Percentiles rank a stretch among this genome's conserved stretches.
phyloP scores from a whole-genome alignment of 2,329 filamentous ascomycete genomes.

The Hymenoscyphus scutula region DNA sequence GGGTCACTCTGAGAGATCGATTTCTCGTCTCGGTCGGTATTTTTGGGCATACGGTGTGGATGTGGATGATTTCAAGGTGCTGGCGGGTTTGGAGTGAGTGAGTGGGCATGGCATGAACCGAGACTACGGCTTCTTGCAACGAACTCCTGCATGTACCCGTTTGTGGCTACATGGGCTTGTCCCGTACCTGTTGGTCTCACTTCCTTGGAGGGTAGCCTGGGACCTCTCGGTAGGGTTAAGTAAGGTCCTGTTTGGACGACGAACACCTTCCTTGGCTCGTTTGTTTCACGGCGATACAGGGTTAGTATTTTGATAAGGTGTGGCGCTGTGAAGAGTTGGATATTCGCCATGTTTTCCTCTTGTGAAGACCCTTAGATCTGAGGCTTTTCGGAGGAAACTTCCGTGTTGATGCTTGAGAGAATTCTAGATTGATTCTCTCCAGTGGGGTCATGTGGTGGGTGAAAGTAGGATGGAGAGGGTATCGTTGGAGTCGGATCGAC shows the following conservation, averaged over 20 bases:
- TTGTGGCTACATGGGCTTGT: neutral
- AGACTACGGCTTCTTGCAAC: conserved; percentile 1
- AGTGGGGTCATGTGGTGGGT: neutral
- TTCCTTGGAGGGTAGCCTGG: neutral
- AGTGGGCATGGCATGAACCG: conserved; percentile 3
- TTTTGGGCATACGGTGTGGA: neutral
- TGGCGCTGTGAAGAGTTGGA: neutral
- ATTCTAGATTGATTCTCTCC: neutral
- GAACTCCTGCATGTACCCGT: conserved; percentile 3
- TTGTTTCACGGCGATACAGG: neutral
- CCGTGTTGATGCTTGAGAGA: neutral
- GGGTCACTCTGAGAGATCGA: neutral
- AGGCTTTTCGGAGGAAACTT: neutral
- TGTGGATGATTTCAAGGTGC: neutral
- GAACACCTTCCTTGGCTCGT: neutral
- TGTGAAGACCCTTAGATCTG: neutral
- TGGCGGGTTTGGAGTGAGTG: neutral
- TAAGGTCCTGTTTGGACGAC: neutral
- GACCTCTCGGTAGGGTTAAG: neutral
- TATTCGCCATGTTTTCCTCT: conserved; percentile 1
- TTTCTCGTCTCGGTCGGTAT: neutral
- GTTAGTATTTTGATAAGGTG: neutral
- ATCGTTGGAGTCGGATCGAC: neutral
- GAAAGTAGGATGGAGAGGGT: neutral
- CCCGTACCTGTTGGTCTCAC: conserved; percentile 3